Conservation (phyloP, 805 yeast genomes). For the Maudiozyma bulderi region DNA sequence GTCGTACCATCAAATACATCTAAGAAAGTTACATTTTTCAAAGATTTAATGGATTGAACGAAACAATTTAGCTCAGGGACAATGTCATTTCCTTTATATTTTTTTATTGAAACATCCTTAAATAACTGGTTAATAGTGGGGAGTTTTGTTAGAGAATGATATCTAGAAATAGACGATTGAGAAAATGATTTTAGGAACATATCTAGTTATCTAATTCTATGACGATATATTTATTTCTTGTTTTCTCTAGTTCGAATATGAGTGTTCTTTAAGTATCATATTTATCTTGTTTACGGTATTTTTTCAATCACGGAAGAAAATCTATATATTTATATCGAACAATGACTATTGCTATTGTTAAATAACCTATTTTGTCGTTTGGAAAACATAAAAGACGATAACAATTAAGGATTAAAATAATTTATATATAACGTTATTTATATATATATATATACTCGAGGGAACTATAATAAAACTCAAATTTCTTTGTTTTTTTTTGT, state of each 20-base stretch:
- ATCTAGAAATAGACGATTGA: neutral
- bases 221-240: no score
- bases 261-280: no score
- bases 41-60: constrained; percentile 59
- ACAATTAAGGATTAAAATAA: neutral
- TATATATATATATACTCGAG: neutral
- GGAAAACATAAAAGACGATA: neutral
- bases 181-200: neutral
- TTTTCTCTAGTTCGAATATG: no score
- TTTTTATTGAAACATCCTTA: neutral
- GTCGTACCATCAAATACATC: constrained; percentile 75
- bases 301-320: no score
- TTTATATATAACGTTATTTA: neutral
- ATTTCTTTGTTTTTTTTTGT: no score
- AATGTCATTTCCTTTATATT: constrained; percentile 9
- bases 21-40: constrained; percentile 71
- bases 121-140: constrained; percentile 3
- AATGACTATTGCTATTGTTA: no score
- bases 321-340: no score
- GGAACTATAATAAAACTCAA: no score
- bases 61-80: constrained; percentile 48
- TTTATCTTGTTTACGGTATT: no score
- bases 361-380: neutral
- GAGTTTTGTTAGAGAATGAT: neutral
- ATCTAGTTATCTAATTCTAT: no score